Evolutionary conservation across 805 yeast genomes (phyloP).

Genomic region (Saccharomycopsis sp.): DNA sequence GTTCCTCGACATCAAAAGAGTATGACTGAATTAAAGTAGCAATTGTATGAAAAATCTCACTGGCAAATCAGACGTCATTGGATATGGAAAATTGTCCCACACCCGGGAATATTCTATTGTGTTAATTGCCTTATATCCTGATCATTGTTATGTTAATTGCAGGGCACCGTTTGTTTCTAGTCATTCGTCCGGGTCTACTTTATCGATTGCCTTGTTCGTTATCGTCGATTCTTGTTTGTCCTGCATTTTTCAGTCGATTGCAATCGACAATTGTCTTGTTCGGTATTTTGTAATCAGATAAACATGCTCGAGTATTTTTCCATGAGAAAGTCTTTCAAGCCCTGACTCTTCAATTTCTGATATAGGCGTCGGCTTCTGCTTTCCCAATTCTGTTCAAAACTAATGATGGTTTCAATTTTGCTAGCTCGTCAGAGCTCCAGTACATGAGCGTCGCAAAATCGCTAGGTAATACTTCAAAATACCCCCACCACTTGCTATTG

Average conservation of each 20-base stretch:
- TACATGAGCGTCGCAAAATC: slow-evolving; percentile 42
- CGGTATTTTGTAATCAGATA: too few relatives aligned
- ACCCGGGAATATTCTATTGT: too few relatives aligned
- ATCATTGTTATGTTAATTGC: too few relatives aligned
- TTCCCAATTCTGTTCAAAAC: slow-evolving; percentile 67
- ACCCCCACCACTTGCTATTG: slow-evolving; percentile 58
- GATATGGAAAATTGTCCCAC: too few relatives aligned
- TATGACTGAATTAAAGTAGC: slow-evolving; percentile 85
- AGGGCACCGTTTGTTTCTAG: too few relatives aligned
- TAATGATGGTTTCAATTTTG: slow-evolving; percentile 57
- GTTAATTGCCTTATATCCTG: too few relatives aligned
- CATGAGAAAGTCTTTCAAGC: slow-evolving; percentile 34
- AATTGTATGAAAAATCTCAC: slow-evolving; percentile 58
- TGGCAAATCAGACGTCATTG: too few relatives aligned
- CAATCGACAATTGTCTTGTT: too few relatives aligned
- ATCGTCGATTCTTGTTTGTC: too few relatives aligned
- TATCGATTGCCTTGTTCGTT: too few relatives aligned
- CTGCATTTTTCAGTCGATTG: too few relatives aligned
- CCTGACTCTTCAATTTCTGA: slow-evolving; percentile 34
- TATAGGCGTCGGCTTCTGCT: slow-evolving; percentile 57
- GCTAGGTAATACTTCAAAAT: slow-evolving; percentile 65
- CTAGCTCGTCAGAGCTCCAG: slow-evolving; percentile 63
- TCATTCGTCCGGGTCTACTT: too few relatives aligned
- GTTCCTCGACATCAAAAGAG: slow-evolving; percentile 72
- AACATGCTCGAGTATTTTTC: slow-evolving; percentile 27